Conservation (phyloP, 169 alveolate genomes). For the Theileria luwenshuni region DNA sequence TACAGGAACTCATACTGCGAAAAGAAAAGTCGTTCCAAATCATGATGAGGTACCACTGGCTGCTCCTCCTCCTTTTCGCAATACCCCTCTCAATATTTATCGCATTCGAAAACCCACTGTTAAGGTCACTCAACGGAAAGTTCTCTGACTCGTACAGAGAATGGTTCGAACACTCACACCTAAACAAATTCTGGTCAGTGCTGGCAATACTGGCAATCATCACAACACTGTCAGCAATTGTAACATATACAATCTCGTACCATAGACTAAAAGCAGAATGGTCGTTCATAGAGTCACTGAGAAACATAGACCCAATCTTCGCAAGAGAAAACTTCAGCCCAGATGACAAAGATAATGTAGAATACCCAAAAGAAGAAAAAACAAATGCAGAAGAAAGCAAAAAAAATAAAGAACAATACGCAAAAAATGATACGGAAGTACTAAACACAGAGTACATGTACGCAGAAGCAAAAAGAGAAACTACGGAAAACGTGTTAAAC, state of each 20-base stretch:
- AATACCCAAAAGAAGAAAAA: neutral
- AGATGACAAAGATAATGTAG: neutral
- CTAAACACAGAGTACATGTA: neutral
- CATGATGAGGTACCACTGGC: conserved; percentile 28
- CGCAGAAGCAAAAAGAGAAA: neutral
- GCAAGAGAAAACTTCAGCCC: neutral
- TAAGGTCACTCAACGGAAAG: conserved; percentile 19
- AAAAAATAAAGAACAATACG: neutral
- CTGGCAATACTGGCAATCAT: conserved; percentile 10
- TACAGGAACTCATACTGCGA: conserved; percentile 48
- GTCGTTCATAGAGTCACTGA: conserved; percentile 41
- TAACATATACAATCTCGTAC: conserved; percentile 16
- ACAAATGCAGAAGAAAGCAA: neutral
- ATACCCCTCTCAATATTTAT: conserved; percentile 52
- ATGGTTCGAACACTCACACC: conserved; percentile 48
- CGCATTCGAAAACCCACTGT: conserved; percentile 50
- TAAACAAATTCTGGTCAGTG: conserved; percentile 25
- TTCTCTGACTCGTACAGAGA: conserved; percentile 19
- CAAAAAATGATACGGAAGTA: neutral
- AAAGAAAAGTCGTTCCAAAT: conserved; percentile 29
- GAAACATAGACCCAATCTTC: conserved; percentile 5
- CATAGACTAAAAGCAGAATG: conserved; percentile 38
- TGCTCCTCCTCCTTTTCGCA: conserved; percentile 33
- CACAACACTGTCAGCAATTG: conserved; percentile 10
- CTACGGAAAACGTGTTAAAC: no score